Conservation (phyloP, 306 rosid genomes). For the Hippophae gyantsensis region DNA sequence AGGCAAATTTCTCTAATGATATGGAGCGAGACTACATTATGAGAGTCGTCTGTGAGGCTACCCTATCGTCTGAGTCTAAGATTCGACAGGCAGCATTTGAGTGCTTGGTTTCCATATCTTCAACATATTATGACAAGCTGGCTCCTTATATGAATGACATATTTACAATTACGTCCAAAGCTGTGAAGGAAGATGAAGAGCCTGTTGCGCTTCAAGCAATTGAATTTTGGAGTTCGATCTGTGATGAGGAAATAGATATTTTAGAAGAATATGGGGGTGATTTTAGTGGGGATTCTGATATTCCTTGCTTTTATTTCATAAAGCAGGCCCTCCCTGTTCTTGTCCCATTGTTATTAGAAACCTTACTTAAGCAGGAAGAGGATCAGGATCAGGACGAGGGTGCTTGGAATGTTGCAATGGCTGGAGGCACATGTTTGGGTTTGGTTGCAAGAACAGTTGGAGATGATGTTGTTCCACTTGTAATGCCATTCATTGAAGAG, state of each 20-base stretch:
- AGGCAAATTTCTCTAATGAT: slow-evolving; percentile 83
- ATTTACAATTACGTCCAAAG: slow-evolving; percentile 76
- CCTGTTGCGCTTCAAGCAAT: slow-evolving; percentile 90
- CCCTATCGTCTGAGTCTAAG: slow-evolving; percentile 63
- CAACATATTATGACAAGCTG: slow-evolving; percentile 79
- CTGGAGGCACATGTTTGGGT: slow-evolving; percentile 95
- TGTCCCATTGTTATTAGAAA: slow-evolving; percentile 77
- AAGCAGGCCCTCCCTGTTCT: slow-evolving; percentile 85
- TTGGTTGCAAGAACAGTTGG: slow-evolving; percentile 90
- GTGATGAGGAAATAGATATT: slow-evolving; percentile 90
- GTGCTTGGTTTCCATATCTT: slow-evolving; percentile 84
- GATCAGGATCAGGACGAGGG: slow-evolving; percentile 98
- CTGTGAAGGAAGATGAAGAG: slow-evolving; percentile 85
- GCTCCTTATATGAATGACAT: slow-evolving; percentile 75
- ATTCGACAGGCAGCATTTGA: slow-evolving; percentile 77
- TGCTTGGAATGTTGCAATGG: slow-evolving; percentile 99
- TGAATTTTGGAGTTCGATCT: slow-evolving; percentile 93
- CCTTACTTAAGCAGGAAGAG: slow-evolving; percentile 83
- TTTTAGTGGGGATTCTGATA: slow-evolving; percentile 62
- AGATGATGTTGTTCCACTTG: slow-evolving; percentile 80
- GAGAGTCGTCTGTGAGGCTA: slow-evolving; percentile 92
- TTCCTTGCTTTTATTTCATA: slow-evolving; percentile 77
- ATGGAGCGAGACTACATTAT: slow-evolving; percentile 82
- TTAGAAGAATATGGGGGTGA: slow-evolving; percentile 86
- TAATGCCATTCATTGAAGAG: slow-evolving; percentile 88